Base-by-base conservation (phyloP, 2,329 filamentous ascomycete species). In the Chrysoporthe cubensis region DNA sequence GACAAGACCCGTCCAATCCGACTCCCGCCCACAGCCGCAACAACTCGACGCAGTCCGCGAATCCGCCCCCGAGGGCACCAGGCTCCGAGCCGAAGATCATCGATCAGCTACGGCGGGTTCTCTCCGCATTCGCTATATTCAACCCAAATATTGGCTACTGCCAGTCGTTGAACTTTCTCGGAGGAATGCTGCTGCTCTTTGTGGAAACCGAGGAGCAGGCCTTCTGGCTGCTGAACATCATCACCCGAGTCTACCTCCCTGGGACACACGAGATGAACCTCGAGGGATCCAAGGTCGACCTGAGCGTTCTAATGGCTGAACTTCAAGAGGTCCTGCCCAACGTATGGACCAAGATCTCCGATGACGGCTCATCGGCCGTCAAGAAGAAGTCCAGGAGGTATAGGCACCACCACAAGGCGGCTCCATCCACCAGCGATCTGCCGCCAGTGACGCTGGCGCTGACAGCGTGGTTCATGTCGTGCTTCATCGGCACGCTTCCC, bases 391-490 rank as follows among this genome's bases (percentile, higher is more conserved):
- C 61, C 8, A 58, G 58, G 34, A 62, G 66, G 26, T 63, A 62
- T 42, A 60, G 67, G 43, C 52, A 59, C 34, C 62, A 65, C 18
- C 58, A n/a, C 4, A 57, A 60, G 16, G 62, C 34, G 13, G 42
- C 43, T 1, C 54, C 46, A 1, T 62, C 59, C n/a, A 50, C 64
- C 34, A 65, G 50, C 44, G 62, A 68, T 57, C 85, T 97, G 13
- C 95, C 95, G 0, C 94, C 95, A 14, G 95, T 98, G 72, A 96
- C 93, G 0, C 85, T 98, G 5, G 96, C 94, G 73, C 93, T 96
- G 78, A 97, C 94, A 11, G 92, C 94, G 4, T 98, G 95, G 95
- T 96, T 98, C 78, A 97, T 98, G 95, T 96, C 92, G 61, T 92
- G 96, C 74, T 97, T 96, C 78, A 96, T 97, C 70, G 94, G 94